phyloP scores from a whole-genome alignment of 2,329 filamentous ascomycete genomes.

The Trichoderma simmonsii region DNA sequence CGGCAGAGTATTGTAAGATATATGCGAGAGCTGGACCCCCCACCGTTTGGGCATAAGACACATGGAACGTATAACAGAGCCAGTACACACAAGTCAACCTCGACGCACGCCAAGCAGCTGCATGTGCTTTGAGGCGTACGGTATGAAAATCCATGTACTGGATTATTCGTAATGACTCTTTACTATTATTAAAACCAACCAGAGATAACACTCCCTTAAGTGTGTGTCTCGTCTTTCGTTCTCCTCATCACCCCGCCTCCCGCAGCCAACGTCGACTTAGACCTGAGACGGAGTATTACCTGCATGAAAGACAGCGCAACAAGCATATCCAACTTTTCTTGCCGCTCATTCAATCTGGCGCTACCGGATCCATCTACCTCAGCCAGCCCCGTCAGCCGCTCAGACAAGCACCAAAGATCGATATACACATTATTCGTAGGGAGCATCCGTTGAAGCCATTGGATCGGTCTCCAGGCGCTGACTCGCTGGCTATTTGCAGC shows the following conservation, averaged over 20 bases:
- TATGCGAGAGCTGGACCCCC: background rate
- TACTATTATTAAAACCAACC: background rate
- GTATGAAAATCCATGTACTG: background rate
- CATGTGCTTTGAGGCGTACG: background rate
- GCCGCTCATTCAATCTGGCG: slow-evolving; percentile 13
- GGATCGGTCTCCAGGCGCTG: slow-evolving; percentile 24
- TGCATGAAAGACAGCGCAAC: background rate
- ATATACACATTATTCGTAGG: background rate
- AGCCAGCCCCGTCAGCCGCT: slow-evolving; percentile 7
- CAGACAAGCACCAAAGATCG: background rate
- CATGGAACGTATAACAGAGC: background rate
- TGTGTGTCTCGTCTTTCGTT: background rate
- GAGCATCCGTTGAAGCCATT: background rate
- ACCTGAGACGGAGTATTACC: slow-evolving; percentile 1
- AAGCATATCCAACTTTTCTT: background rate
- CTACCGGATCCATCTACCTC: background rate
- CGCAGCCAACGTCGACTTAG: background rate
- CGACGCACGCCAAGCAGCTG: background rate
- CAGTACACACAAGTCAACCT: background rate
- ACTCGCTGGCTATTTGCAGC: slow-evolving; percentile 27
- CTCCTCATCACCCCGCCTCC: background rate
- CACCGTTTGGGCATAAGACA: background rate
- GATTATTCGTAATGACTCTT: background rate
- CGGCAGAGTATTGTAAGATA: background rate
- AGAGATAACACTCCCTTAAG: background rate